Evolutionary conservation across 2,329 filamentous ascomycete species (phyloP), one percentile per base, ranked within the genome.

Genomic region (Elsinoe ampelina): DNA sequence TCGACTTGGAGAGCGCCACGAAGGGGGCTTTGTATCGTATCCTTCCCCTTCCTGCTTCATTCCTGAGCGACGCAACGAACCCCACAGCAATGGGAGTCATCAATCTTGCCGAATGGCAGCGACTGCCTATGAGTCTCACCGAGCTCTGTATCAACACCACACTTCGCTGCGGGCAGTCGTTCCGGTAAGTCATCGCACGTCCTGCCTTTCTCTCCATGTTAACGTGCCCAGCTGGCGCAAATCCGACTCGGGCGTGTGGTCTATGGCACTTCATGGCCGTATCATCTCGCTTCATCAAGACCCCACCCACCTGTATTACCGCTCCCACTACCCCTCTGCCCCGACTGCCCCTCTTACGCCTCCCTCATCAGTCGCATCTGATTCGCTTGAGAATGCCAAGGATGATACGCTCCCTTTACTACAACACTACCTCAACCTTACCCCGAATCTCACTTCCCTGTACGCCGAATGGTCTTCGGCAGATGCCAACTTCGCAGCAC

Each of bases 91-190:
- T 76, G 74, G 68, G 70, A 32, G 63, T 62, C 5, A 55, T 75
- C 34, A 78, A 77, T 30, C 75, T 82, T n/a, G 78, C 84, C 13
- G 86, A 89, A 68, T 98, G 93, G 93, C 83, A 83, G 62, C 95
- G 88, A 74, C 74, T 98, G 63, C 90, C 93, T 20, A 75, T 96
- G 39, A 87, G 79, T 59, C 74, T 95, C 34, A 81, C 84, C 3
- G 93, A 98, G 68, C 80, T 98, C 3, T 96, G 89, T 69, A 90
- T 98, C 62, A 89, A 95, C 65, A 98, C 92, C 0, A 95, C 90
- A 0, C 76, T 98, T 34, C 85, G 92, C 60, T 98, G 93, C 69
- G 93, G 93, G 2, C 93, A 98, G 70, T 95, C 92, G 0, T 98
- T 98, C 63, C 75, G 82, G 81, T 82, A 70, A 58, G 62, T 38